These are phyloP conservation scores for Solanum commersonii DNA, from an alignment of 257 asterid species.

Conservation along the genomic window DNA sequence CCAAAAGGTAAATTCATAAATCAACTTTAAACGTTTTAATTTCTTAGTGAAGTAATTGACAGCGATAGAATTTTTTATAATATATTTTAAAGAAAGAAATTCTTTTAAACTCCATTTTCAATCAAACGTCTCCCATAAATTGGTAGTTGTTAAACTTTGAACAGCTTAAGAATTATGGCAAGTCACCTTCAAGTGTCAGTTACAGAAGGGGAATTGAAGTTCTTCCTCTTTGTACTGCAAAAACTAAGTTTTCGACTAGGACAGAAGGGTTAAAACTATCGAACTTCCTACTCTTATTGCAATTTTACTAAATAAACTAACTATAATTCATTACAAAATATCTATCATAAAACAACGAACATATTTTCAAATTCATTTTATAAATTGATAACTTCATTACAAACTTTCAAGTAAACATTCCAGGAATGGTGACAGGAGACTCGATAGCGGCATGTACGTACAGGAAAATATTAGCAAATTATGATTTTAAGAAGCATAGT, in stretches of 20 bases:
- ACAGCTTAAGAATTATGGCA: background rate
- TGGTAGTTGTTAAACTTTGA: background rate
- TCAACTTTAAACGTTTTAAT: background rate
- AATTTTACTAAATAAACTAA: too few species aligned
- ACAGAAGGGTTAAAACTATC: background rate
- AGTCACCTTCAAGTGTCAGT: background rate
- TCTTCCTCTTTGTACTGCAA: background rate
- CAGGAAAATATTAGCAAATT: background rate
- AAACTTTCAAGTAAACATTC: background rate
- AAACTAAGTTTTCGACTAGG: background rate
- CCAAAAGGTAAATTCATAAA: conserved; percentile 29
- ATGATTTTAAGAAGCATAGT: background rate
- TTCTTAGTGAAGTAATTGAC: background rate
- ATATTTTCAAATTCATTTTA: too few species aligned
- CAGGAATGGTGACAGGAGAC: background rate
- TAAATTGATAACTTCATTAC: too few species aligned
- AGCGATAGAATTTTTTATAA: background rate
- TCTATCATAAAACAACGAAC: background rate
- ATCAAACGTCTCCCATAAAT: background rate
- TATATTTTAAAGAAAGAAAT: too few species aligned
- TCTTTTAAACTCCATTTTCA: background rate
- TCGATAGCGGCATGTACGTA: background rate
- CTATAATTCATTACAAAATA: background rate
- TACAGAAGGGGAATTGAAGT: background rate
- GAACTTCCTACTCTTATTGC: background rate